Conservation (phyloP, 192 early-diverging fungal genomes). For the Cetraspora pellucida region DNA sequence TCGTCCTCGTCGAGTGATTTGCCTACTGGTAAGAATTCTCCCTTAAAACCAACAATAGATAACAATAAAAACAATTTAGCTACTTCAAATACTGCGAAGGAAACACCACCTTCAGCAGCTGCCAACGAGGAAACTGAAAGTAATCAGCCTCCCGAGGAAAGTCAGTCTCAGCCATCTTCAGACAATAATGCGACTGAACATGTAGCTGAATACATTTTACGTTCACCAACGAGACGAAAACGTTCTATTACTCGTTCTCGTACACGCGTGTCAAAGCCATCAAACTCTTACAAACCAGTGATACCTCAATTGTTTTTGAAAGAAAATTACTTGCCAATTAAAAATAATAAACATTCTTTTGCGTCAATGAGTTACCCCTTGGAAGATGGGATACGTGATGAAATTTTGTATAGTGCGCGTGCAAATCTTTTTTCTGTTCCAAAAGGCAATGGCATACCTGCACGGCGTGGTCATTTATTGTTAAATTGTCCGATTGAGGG, state of each 20-base stretch:
- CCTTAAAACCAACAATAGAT: constrained; percentile 17
- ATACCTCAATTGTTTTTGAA: constrained; percentile 31
- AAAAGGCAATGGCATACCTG: constrained; percentile 10
- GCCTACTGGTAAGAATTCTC: constrained; percentile 3
- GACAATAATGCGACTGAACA: not conserved
- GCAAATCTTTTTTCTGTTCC: constrained; percentile 22
- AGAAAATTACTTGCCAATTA: constrained; percentile 24
- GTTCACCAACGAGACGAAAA: constrained; percentile 17
- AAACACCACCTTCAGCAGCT: not conserved
- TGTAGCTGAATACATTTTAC: constrained; percentile 13
- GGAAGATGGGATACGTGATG: constrained; percentile 27
- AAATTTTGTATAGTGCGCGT: constrained; percentile 35
- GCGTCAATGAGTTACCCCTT: constrained; percentile 19
- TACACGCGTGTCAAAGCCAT: not conserved
- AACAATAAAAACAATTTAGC: constrained; percentile 3
- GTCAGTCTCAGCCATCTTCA: not conserved
- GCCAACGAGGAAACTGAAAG: constrained; percentile 4
- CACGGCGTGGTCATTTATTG: constrained; percentile 29
- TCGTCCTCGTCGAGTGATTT: constrained; percentile 12
- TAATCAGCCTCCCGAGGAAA: constrained; percentile 5
- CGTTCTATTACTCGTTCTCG: not conserved
- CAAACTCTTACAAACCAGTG: constrained; percentile 27
- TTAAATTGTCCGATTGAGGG: constrained; percentile 34
- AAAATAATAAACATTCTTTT: constrained; percentile 25
- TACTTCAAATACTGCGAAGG: not conserved